Evolutionary conservation across 2,329 filamentous ascomycete species (phyloP), one percentile per base, ranked within the genome.

Genomic region (Polytolypa hystricis): DNA sequence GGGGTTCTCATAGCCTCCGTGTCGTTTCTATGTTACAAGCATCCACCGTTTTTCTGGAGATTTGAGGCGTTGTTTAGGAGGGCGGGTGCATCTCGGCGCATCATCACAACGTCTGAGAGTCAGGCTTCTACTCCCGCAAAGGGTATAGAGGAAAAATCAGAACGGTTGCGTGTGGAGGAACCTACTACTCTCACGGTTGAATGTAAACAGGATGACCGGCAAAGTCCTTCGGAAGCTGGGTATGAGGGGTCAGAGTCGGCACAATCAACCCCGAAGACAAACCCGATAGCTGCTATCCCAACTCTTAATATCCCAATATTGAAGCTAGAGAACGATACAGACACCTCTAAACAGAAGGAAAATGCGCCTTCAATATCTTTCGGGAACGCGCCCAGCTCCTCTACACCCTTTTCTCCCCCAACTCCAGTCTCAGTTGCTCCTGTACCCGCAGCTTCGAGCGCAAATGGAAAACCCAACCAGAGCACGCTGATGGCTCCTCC

Each of bases 1-100:
- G 58, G 52, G 20, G 49, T 55, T 18, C 41, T 69, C 16, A 39
- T 65, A 35, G 50, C 58, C 18, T 58, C 64, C 6, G 45, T 58
- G 25, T 56, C 53, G 27, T 62, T 60, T 41, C 42, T 67, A 15
- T 49, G 61, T 17, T 65, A 62, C 45, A 54, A 51, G 16, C 53
- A 62, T 39, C 57, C 58, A 19, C 54, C 54, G 30, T 51, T 53
- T 37, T 51, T 54, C 15, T 60, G 58, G 47, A 54, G 46, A 41
- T 37, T 48, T 39, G 33, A 6, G 16, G 21, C 28, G 26, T 35
- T 19, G 10, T n/a, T n/a, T 39, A 17, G 36, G 37, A 17, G 35
- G 34, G 37, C 37, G 39, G 21, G 30, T 25, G 32, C 14, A 40
- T 4, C 25, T 30, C 34, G 6, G 40, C 34, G 31, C 27, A 31